A percentile compares a stretch with the other conserved stretches of the same genome.
Evolutionary conservation across 2,329 filamentous ascomycete genomes (phyloP).

Genomic region (Diaporthe australafricana): DNA sequence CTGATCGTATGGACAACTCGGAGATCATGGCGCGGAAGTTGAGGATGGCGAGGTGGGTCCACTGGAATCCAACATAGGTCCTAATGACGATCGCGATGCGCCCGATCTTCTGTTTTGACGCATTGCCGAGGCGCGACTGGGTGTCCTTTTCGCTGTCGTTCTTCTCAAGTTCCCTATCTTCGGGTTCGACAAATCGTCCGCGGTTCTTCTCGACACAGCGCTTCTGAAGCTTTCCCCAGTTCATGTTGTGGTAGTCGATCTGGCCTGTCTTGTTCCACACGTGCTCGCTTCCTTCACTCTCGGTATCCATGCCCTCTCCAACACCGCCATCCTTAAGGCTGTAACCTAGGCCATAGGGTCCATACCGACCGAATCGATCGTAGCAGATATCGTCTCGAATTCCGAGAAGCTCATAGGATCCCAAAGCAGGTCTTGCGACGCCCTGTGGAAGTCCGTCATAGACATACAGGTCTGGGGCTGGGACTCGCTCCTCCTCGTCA

Average conservation of each 20-base stretch:
- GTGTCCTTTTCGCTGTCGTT: slow-evolving; percentile 36
- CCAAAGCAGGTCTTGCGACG: slow-evolving; percentile 81
- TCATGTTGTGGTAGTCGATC: slow-evolving; percentile 66
- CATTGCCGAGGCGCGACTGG: slow-evolving; percentile 18
- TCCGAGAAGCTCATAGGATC: slow-evolving; percentile 80
- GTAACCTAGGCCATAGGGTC: slow-evolving; percentile 90
- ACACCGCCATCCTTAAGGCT: slow-evolving; percentile 77
- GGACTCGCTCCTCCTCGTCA: slow-evolving; percentile 68
- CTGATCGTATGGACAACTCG: slow-evolving; percentile 81
- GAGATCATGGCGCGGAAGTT: slow-evolving; percentile 85
- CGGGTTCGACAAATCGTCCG: slow-evolving; percentile 67
- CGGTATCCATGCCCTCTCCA: slow-evolving; percentile 78
- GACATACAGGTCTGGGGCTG: slow-evolving; percentile 72
- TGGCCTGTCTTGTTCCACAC: slow-evolving; percentile 67
- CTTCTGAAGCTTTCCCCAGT: slow-evolving; percentile 67
- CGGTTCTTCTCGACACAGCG: slow-evolving; percentile 70
- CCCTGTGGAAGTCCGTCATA: slow-evolving; percentile 79
- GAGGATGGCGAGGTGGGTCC: slow-evolving; percentile 81
- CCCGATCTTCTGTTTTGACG: slow-evolving; percentile 53
- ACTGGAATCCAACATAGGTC: slow-evolving; percentile 83
- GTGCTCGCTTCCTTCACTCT: slow-evolving; percentile 73
- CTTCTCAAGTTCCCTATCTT: slow-evolving; percentile 40
- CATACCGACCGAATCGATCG: slow-evolving; percentile 85
- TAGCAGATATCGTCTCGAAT: slow-evolving; percentile 85
- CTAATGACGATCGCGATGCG: slow-evolving; percentile 83